These are phyloP conservation scores for Aspergillus versicolor DNA, from an alignment of 2,329 filamentous ascomycete genomes.

Conservation along the genomic window DNA sequence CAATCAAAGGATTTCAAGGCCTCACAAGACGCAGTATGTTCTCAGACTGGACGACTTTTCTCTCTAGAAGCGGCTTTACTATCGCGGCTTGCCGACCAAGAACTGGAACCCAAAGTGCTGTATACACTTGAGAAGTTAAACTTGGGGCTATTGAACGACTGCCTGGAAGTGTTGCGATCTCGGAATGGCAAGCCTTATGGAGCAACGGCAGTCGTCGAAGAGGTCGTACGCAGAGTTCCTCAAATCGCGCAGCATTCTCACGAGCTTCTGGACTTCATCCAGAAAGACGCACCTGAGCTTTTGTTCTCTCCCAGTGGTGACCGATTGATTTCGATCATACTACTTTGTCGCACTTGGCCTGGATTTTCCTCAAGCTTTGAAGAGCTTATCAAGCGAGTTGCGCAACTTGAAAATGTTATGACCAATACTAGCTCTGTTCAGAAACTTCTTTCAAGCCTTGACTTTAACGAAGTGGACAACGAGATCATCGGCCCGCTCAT, in stretches of 20 bases:
- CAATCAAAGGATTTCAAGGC: conserved; percentile 73
- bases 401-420: conserved; percentile 31
- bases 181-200: conserved; percentile 67
- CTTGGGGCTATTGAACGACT: conserved; percentile 45
- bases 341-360: conserved; percentile 51
- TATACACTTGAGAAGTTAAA: conserved; percentile 39
- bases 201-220: conserved; percentile 59
- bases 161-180: conserved; percentile 50
- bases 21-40: conserved; percentile 68
- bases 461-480: conserved; percentile 37
- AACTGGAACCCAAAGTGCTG: conserved; percentile 25
- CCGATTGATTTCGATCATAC: conserved; percentile 65
- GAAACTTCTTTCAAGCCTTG: conserved; percentile 38
- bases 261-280: conserved; percentile 53
- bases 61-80: conserved; percentile 50
- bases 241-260: conserved; percentile 40
- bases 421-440: conserved; percentile 37
- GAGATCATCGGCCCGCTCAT: conserved; percentile 36
- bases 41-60: conserved; percentile 68
- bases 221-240: conserved; percentile 48
- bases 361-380: conserved; percentile 41
- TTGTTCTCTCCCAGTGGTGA: conserved; percentile 67
- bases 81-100: conserved; percentile 23
- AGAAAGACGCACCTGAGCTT: conserved; percentile 57
- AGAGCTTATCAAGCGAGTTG: conserved; percentile 36